A percentile compares a stretch with the other conserved stretches of the same genome.
phyloP scores from a whole-genome alignment of 2,329 filamentous ascomycete species.

The Cladosporium cucumerinum region DNA sequence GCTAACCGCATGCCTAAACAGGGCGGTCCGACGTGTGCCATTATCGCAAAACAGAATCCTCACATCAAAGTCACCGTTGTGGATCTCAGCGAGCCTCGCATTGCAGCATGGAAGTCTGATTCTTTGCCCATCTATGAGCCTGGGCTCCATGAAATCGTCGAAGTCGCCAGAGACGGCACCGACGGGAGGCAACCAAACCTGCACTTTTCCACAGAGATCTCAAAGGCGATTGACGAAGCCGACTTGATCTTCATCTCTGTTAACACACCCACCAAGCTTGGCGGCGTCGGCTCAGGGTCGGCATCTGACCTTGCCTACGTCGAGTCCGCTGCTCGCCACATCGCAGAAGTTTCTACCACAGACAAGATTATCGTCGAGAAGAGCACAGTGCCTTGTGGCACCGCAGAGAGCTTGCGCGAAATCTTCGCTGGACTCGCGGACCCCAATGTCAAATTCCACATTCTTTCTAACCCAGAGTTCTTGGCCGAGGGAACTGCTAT shows the following conservation, averaged over 20 bases:
- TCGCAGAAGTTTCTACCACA: constrained; percentile 57
- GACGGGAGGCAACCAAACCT: constrained; percentile 58
- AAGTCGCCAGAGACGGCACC: constrained; percentile 52
- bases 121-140: constrained; percentile 76
- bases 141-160: constrained; percentile 64
- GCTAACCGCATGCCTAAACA: background rate
- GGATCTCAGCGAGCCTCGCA: constrained; percentile 62
- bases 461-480: constrained; percentile 78
- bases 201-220: constrained; percentile 67
- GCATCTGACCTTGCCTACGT: constrained; percentile 70
- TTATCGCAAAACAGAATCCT: constrained; percentile 71
- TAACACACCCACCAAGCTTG: constrained; percentile 73
- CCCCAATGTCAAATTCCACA: constrained; percentile 58
- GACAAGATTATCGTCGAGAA: constrained; percentile 76
- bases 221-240: constrained; percentile 59
- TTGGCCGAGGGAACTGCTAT: constrained; percentile 73
- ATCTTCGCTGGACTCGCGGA: constrained; percentile 13
- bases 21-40: constrained; percentile 65
- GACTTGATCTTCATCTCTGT: constrained; percentile 74
- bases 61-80: constrained; percentile 69
- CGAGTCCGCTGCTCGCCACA: constrained; percentile 59
- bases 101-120: constrained; percentile 68
- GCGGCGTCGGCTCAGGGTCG: constrained; percentile 64
- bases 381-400: constrained; percentile 73
- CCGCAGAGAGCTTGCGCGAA: constrained; percentile 34